phyloP scores from a whole-genome alignment of 2,329 filamentous ascomycete genomes.

The Phialophora verrucosa region DNA sequence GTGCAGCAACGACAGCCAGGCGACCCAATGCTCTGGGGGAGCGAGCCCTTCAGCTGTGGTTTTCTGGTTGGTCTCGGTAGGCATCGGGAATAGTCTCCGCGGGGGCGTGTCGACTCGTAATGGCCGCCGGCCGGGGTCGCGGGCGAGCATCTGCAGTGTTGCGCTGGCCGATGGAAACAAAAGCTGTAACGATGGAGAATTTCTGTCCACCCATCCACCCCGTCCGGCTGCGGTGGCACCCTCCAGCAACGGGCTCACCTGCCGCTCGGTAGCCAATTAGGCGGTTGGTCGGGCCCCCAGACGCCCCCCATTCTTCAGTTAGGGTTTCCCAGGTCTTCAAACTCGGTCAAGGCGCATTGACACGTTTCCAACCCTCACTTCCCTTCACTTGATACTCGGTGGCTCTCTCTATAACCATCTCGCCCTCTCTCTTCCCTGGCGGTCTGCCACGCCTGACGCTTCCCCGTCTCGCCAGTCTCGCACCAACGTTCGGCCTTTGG shows the following conservation, averaged over 20 bases:
- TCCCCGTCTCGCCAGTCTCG: conserved; percentile 2
- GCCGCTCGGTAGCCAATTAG: conserved; percentile 19
- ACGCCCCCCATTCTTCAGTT: conserved; percentile 16
- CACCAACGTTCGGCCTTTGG: background rate
- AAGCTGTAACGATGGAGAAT: conserved; percentile 13
- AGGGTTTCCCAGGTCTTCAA: conserved; percentile 11
- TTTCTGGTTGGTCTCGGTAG: conserved; percentile 12
- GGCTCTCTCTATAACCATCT: conserved; percentile 2
- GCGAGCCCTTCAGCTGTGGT: background rate
- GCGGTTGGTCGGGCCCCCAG: background rate
- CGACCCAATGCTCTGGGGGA: background rate
- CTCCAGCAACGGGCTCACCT: conserved; percentile 7
- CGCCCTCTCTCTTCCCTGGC: background rate
- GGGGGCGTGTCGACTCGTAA: background rate
- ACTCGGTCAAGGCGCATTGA: conserved; percentile 16
- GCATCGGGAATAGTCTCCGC: conserved; percentile 1
- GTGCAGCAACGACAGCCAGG: conserved; percentile 8
- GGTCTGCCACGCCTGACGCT: background rate
- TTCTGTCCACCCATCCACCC: background rate
- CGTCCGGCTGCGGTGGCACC: conserved; percentile 10
- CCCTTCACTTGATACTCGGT: background rate
- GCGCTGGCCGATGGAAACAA: conserved; percentile 14
- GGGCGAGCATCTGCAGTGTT: conserved; percentile 2
- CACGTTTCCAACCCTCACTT: conserved; percentile 21
- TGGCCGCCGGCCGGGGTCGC: background rate